phyloP scores from a whole-genome alignment of 495 filamentous ascomycete genomes.

The Pseudoneurospora amorphoporcata region DNA sequence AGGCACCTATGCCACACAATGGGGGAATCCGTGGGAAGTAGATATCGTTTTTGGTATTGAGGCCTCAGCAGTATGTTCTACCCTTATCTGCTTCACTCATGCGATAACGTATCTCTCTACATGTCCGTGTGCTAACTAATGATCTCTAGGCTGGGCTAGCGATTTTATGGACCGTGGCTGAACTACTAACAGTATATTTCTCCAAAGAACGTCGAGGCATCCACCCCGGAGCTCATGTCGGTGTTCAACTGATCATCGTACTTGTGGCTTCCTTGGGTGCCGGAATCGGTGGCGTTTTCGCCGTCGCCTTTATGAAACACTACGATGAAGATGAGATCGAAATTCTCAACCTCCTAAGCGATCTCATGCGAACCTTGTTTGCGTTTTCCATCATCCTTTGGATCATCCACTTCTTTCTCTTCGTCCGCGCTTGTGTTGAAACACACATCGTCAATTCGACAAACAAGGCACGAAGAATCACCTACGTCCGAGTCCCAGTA shows the following conservation, averaged over 20 bases:
- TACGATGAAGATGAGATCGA: conserved; percentile 3
- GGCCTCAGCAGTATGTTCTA: conserved; percentile 7
- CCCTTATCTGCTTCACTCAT: neutral
- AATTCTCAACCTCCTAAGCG: neutral
- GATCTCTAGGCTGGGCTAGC: conserved; percentile 19
- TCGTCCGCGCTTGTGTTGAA: conserved; percentile 35
- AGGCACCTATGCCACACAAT: conserved; percentile 4
- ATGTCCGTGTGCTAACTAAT: neutral
- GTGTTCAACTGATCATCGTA: conserved; percentile 26
- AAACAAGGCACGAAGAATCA: neutral
- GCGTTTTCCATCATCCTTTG: conserved; percentile 10
- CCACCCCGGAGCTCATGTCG: conserved; percentile 30
- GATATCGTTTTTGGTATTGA: conserved; percentile 3
- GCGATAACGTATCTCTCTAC: neutral
- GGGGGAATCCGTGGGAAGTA: neutral
- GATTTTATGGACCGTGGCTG: conserved; percentile 25
- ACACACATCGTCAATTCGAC: conserved; percentile 21
- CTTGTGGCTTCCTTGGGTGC: conserved; percentile 7
- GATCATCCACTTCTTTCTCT: conserved; percentile 30
- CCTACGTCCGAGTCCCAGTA: conserved; percentile 6
- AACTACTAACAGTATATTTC: conserved; percentile 22
- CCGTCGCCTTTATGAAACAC: neutral
- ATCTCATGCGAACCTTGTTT: conserved; percentile 2
- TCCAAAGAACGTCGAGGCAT: conserved; percentile 19
- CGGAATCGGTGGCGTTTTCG: conserved; percentile 11